A percentile compares a stretch with the other conserved stretches of the same genome.
phyloP scores from a whole-genome alignment of 192 early-diverging fungal genomes.

The Gonapodya prolifera region DNA sequence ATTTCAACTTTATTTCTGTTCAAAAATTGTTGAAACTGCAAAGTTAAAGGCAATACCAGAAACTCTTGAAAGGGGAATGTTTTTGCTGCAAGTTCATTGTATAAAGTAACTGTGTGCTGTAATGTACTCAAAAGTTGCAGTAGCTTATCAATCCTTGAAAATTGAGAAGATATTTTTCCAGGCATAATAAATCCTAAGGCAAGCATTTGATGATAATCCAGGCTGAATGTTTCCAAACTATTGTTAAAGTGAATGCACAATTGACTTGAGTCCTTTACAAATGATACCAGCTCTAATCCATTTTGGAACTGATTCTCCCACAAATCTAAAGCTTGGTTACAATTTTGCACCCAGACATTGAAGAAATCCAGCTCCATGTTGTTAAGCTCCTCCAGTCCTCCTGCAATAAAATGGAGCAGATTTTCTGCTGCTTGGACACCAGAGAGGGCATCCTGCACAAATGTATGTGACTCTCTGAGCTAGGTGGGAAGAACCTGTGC shows the following conservation, averaged over 20 bases:
- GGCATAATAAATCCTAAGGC: background rate
- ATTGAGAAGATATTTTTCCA: background rate
- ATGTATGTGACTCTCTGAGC: no score
- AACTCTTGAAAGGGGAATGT: background rate
- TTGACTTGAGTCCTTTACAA: background rate
- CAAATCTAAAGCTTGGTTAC: no score
- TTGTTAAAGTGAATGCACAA: background rate
- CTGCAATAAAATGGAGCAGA: background rate
- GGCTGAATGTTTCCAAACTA: background rate
- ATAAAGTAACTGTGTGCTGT: background rate
- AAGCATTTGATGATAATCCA: background rate
- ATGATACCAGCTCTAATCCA: no score
- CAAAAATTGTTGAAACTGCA: background rate
- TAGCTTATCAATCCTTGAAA: background rate
- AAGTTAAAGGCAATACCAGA: background rate
- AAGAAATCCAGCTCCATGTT: background rate
- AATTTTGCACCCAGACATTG: background rate
- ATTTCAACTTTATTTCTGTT: background rate
- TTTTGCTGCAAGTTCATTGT: background rate
- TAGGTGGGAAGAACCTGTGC: no score
- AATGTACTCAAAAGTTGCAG: background rate
- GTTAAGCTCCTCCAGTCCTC: background rate
- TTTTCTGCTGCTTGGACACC: no score
- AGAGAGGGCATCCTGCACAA: no score
- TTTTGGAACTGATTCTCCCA: no score